Base-by-base conservation (phyloP, 176 grass and related monocot species). In the Phoenix dactylifera region DNA sequence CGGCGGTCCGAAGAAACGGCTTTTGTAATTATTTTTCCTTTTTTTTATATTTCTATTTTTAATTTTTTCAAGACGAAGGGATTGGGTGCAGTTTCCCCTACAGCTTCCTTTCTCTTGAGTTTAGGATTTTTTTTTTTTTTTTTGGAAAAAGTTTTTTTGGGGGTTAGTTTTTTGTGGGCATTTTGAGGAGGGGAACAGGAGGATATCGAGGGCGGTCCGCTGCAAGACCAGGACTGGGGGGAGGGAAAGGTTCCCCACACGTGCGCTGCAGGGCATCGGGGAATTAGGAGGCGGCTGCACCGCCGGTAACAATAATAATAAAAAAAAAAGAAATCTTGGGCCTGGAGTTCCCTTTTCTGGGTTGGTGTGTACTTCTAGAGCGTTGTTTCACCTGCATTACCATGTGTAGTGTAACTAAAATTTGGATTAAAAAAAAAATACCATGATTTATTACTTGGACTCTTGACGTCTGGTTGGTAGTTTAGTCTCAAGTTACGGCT, bases 51-150 rank as follows among this genome's bases (percentile, higher is more conserved):
- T 44, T 44, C 3, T 12, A 62, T 20, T 63, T 20, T 64, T 24
- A 52, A 24, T 16, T 70, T 28, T 20, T 15, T 44, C 1, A 7
- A 18, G 24, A 39, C 44, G 1, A 70, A 7, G 22, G 26, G 15
- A 63, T 57, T 56, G 65, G 74, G 70, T 22, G 65, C 30, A 69
- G 74, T 63, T 69, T 39, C 56, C 74, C 16, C 56, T 62, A 70
- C 74, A 65, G 57, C 65, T 60, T 26, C 12, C 35, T 44, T 44
- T 44, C 35, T 44, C 35, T 12, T 39, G 35, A 44, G 6, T 12
- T 44, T 3, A 12, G 35, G 1, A 44, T 12, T 44, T 60, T 60
- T 39, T 18, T n/a, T n/a, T n/a, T n/a, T n/a, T 39, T 19, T 39
- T 18, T 5, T 12, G 20, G 0, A 20, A 20, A 20, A 20, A 20